These are phyloP conservation scores for Stachybotrys chartarum DNA, from an alignment of 2,329 filamentous ascomycete genomes.

Conservation along the genomic window DNA sequence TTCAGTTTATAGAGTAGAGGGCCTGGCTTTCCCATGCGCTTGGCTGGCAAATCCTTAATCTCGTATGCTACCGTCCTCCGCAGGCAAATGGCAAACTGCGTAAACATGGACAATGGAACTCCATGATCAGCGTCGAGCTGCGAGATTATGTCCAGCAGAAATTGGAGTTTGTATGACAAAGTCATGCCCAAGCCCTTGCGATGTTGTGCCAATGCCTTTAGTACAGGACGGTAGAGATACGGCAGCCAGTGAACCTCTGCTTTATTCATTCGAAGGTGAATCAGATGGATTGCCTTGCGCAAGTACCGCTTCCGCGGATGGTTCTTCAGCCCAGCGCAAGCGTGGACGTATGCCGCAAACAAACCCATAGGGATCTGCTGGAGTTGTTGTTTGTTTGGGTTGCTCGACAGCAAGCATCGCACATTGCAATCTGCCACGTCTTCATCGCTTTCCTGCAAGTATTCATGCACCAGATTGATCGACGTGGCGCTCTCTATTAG, in stretches of 20 bases:
- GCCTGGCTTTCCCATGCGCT: no score
- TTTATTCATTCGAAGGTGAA: conserved; percentile 14
- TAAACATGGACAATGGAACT: conserved; percentile 6
- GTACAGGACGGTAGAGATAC: conserved; percentile 23
- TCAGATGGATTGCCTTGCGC: conserved; percentile 12
- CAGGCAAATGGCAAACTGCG: conserved; percentile 13
- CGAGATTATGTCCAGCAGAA: neutral
- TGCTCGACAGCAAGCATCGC: conserved; percentile 10
- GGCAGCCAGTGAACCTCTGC: neutral
- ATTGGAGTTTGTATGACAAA: neutral
- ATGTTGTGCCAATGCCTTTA: conserved; percentile 18
- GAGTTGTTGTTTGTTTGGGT: conserved; percentile 15
- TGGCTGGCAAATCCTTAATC: neutral
- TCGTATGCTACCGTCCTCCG: conserved; percentile 7
- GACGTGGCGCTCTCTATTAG: conserved; percentile 47
- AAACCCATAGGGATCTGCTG: conserved; percentile 20
- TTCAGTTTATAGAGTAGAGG: no score
- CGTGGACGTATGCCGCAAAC: conserved; percentile 43
- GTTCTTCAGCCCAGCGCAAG: neutral
- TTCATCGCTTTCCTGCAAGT: conserved; percentile 37
- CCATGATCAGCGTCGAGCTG: neutral
- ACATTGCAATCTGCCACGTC: conserved; percentile 1
- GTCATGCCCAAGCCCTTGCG: neutral
- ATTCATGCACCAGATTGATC: conserved; percentile 38
- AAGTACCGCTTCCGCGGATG: neutral